Evolutionary conservation across 768 basidiomycete species (phyloP).

Genomic region (Mycena olivaceomarginata): DNA sequence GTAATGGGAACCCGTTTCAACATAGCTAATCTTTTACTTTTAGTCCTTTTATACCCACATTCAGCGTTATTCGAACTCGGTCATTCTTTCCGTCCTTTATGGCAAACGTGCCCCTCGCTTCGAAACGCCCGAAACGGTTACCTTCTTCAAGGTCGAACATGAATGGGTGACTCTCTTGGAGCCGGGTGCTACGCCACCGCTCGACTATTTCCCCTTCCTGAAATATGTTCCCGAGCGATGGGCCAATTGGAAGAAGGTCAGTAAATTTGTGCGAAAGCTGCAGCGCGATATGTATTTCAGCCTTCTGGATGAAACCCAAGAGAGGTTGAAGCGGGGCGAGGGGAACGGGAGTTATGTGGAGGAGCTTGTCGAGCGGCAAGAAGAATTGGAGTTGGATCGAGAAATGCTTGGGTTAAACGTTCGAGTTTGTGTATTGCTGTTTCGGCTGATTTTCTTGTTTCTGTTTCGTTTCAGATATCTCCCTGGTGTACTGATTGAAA

Average conservation of each 20-base stretch:
- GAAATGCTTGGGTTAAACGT: constrained; percentile 30
- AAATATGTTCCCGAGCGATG: constrained; percentile 57
- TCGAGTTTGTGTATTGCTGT: not conserved
- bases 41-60: constrained; percentile 56
- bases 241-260: constrained; percentile 57
- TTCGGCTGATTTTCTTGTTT: not conserved
- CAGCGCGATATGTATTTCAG: constrained; percentile 56
- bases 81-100: constrained; percentile 54
- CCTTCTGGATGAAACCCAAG: constrained; percentile 50
- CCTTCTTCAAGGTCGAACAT: constrained; percentile 52
- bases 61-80: constrained; percentile 53
- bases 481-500: constrained; percentile 55
- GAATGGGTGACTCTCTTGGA: constrained; percentile 51
- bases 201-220: constrained; percentile 58
- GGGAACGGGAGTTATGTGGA: constrained; percentile 57
- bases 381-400: constrained; percentile 28
- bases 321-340: constrained; percentile 48
- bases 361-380: constrained; percentile 46
- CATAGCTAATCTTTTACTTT: not conserved
- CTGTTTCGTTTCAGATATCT: constrained; percentile 48
- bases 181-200: constrained; percentile 59
- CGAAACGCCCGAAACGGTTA: constrained; percentile 47
- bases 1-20: not conserved
- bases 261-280: constrained; percentile 42
- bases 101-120: constrained; percentile 55